Conservation (phyloP, 805 yeast genomes). For the Zygoascus biomembranicola region DNA sequence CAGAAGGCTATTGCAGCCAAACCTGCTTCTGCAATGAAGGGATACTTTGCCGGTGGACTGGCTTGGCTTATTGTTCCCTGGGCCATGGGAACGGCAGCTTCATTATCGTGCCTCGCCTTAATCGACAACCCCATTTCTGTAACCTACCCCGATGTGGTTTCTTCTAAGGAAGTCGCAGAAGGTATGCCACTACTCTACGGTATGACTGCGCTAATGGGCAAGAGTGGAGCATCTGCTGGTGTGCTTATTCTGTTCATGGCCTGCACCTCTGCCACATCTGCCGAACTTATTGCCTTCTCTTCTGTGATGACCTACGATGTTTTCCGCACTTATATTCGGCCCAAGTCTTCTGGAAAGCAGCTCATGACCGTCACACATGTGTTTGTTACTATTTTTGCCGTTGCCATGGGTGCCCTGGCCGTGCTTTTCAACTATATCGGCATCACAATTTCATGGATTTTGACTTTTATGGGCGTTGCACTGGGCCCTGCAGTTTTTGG, state of each 20-base stretch:
- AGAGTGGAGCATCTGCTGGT: conserved; percentile 76
- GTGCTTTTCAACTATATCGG: conserved; percentile 72
- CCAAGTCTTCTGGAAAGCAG: conserved; percentile 38
- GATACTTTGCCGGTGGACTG: conserved; percentile 37
- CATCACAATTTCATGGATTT: conserved; percentile 61
- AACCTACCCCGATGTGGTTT: conserved; percentile 59
- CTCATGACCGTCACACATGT: conserved; percentile 37
- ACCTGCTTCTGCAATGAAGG: conserved; percentile 33
- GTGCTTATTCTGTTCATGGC: conserved; percentile 34
- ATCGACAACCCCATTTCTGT: conserved; percentile 66
- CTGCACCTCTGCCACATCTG: conserved; percentile 36
- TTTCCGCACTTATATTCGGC: conserved; percentile 41
- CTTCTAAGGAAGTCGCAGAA: conserved; percentile 57
- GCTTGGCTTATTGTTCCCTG: conserved; percentile 40
- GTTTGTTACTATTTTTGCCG: conserved; percentile 34
- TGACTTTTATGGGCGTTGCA: conserved; percentile 7
- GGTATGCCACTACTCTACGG: conserved; percentile 60
- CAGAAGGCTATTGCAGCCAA: conserved; percentile 37
- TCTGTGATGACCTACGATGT: conserved; percentile 40
- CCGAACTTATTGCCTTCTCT: conserved; percentile 35
- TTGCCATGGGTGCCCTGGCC: conserved; percentile 67
- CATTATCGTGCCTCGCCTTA: conserved; percentile 38
- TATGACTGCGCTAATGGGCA: conserved; percentile 73
- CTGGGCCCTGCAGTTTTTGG: conserved; percentile 6
- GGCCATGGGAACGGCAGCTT: conserved; percentile 27